Conservation (phyloP, 225 moss, liverwort and hornwort genomes). For the Climacium dendroides region DNA sequence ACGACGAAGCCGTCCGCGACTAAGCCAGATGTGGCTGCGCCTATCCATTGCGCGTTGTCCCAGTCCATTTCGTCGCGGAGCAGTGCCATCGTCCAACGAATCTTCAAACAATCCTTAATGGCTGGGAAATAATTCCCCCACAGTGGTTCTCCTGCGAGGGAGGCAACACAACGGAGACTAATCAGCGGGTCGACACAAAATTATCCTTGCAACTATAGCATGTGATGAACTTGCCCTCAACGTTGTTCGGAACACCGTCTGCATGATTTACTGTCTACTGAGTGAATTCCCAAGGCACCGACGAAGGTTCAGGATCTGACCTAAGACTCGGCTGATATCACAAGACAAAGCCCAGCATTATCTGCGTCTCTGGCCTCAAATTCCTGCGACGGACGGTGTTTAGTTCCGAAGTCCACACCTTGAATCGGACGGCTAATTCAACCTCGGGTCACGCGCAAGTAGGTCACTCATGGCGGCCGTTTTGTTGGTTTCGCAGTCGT, state of each 20-base stretch:
- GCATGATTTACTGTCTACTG: not conserved
- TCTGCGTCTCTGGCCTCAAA: not conserved
- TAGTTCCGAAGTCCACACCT: not conserved
- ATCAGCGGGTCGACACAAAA: not conserved
- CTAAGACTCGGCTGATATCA: not conserved
- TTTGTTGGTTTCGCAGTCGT: not conserved
- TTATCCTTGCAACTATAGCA: not conserved
- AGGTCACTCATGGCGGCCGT: not conserved
- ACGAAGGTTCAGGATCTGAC: not conserved
- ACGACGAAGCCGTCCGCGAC: slow-evolving; percentile 11
- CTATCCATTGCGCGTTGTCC: slow-evolving; percentile 28
- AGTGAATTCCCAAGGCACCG: not conserved
- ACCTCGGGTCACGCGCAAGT: not conserved
- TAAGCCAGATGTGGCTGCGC: slow-evolving; percentile 4
- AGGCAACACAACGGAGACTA: not conserved
- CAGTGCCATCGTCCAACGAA: not conserved
- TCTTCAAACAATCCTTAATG: not conserved
- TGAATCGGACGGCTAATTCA: not conserved
- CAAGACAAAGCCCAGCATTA: not conserved
- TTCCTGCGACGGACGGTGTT: not conserved
- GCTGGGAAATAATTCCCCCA: no score
- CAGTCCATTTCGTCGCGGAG: slow-evolving; percentile 11
- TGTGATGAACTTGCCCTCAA: not conserved
- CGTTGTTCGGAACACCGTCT: not conserved
- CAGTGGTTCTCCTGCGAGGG: not conserved